Percentiles rank a stretch among this genome's conserved stretches.
Evolutionary conservation across 2,329 filamentous ascomycete genomes (phyloP).

Genomic region (Aspergillus sp.): DNA sequence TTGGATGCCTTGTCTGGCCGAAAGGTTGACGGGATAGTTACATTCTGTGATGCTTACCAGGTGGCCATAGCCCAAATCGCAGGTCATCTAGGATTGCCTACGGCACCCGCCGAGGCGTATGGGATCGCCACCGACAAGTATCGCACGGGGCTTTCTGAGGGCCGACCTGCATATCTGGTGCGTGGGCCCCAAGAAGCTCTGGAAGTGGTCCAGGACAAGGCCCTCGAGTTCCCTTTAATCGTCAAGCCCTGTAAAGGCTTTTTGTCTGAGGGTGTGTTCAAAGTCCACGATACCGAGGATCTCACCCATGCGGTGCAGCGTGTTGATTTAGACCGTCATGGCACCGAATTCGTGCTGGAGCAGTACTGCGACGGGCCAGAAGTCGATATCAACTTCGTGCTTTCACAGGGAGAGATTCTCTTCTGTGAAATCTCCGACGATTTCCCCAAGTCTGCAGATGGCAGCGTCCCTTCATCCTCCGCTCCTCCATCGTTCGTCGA

Average conservation of each 20-base stretch:
- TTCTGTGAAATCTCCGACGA: conserved; percentile 17
- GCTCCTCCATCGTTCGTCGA: background rate
- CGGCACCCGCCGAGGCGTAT: background rate
- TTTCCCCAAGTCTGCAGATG: conserved; percentile 12
- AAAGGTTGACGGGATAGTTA: background rate
- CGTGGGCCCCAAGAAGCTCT: background rate
- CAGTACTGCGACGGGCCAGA: conserved; percentile 17
- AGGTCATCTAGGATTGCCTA: background rate
- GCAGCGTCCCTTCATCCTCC: background rate
- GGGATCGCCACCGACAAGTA: background rate
- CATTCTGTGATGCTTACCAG: background rate
- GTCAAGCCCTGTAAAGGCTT: background rate
- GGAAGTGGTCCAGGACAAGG: background rate
- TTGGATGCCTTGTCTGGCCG: too few species aligned
- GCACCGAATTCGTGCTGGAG: conserved; percentile 6
- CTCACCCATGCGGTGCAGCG: background rate
- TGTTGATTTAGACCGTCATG: background rate
- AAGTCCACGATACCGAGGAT: background rate
- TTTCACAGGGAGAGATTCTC: conserved; percentile 13
- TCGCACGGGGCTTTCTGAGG: background rate
- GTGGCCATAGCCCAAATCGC: background rate
- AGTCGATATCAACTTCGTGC: conserved; percentile 18
- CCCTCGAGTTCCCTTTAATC: background rate
- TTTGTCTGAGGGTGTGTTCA: background rate
- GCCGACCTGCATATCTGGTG: background rate